These are phyloP conservation scores for Pyrenochaeta sp. DNA, from an alignment of 2,329 filamentous ascomycete genomes.

Conservation along the genomic window DNA sequence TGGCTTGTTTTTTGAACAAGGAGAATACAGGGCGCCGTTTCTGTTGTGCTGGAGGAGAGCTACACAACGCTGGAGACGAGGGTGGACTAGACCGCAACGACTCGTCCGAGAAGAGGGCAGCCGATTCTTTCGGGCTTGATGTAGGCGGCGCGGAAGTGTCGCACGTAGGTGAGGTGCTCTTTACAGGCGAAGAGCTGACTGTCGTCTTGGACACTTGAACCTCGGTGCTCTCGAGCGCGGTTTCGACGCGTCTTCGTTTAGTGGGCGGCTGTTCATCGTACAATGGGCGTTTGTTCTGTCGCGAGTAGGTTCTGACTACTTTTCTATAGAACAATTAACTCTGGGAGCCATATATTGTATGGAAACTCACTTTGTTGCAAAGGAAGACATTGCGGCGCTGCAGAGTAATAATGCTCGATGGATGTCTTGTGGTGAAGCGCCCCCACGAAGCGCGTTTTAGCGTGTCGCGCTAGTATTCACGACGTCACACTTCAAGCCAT, in stretches of 20 bases:
- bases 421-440: constrained; percentile 10
- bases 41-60: constrained; percentile 32
- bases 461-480: constrained; percentile 26
- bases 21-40: constrained; percentile 60
- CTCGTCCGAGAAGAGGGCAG: constrained; percentile 54
- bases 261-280: constrained; percentile 43
- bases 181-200: not conserved
- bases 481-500: constrained; percentile 16
- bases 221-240: constrained; percentile 7
- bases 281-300: constrained; percentile 39
- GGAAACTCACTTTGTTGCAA: constrained; percentile 32
- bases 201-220: constrained; percentile 21
- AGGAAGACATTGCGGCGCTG: constrained; percentile 31
- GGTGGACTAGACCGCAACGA: constrained; percentile 37
- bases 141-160: constrained; percentile 24
- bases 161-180: constrained; percentile 12
- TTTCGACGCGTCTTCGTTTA: constrained; percentile 49
- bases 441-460: constrained; percentile 35
- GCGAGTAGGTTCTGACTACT: constrained; percentile 47
- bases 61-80: constrained; percentile 37
- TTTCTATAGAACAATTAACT: constrained; percentile 36
- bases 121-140: constrained; percentile 44
- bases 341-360: not conserved
- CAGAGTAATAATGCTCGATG: constrained; percentile 11
- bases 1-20: constrained; percentile 50